These are phyloP conservation scores for Pelargonium myrrhifolium DNA, from an alignment of 441 rosid species.

Conservation along the genomic window DNA sequence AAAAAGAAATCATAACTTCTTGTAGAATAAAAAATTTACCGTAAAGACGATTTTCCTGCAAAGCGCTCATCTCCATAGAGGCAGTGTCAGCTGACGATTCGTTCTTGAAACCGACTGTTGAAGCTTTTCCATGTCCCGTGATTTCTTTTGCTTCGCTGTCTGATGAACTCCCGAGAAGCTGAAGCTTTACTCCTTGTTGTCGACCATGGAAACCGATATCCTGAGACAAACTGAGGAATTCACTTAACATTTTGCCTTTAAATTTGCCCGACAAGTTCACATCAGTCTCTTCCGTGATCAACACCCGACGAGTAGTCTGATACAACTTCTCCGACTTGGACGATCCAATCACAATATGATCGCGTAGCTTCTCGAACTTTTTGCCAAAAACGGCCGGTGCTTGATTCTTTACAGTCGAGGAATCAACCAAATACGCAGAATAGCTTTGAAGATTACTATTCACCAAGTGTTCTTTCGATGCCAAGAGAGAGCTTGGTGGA, in stretches of 20 bases:
- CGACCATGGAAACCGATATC: slow-evolving; percentile 25
- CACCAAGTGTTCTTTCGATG: not conserved
- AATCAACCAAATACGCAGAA: not conserved
- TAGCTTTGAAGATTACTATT: not conserved
- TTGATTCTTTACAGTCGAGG: too few relatives aligned
- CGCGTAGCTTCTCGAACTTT: too few relatives aligned
- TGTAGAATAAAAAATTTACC: too few relatives aligned
- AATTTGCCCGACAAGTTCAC: slow-evolving; percentile 33
- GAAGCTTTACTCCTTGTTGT: slow-evolving; percentile 44
- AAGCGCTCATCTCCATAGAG: slow-evolving; percentile 56
- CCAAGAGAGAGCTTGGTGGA: not conserved
- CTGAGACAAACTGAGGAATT: slow-evolving; percentile 38
- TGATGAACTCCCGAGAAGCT: slow-evolving; percentile 46
- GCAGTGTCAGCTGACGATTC: slow-evolving; percentile 70
- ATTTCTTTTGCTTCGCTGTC: slow-evolving; percentile 38
- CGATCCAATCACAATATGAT: too few relatives aligned
- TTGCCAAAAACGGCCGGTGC: too few relatives aligned
- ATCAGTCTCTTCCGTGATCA: too few relatives aligned
- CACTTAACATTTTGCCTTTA: slow-evolving; percentile 40
- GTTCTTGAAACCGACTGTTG: slow-evolving; percentile 27
- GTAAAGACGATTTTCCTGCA: slow-evolving; percentile 27
- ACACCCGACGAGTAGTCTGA: too few relatives aligned
- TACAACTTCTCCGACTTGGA: too few relatives aligned
- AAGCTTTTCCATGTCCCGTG: slow-evolving; percentile 17
- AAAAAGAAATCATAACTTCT: too few relatives aligned